These are phyloP conservation scores for Lagerstroemia speciosa DNA, from an alignment of 345 rosid species.

Conservation along the genomic window DNA sequence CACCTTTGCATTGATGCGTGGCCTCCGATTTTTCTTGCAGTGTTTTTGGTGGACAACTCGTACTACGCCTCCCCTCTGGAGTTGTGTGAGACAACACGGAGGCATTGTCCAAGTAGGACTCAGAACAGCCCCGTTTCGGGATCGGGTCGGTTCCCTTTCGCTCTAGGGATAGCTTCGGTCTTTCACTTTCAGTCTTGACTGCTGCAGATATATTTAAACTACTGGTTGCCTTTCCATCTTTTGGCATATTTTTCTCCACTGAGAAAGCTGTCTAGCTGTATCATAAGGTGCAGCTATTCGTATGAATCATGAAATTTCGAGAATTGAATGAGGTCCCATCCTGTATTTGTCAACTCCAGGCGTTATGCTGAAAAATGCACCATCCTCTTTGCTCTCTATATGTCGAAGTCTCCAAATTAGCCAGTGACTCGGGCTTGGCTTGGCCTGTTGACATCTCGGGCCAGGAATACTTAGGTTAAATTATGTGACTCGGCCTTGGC, in stretches of 20 bases:
- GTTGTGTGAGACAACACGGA: slow-evolving; percentile 35
- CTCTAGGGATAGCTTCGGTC: not conserved
- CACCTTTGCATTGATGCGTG: not conserved
- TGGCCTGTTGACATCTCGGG: too few relatives aligned
- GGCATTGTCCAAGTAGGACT: not conserved
- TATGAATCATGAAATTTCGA: not conserved
- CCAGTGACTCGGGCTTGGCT: too few relatives aligned
- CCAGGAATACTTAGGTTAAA: too few relatives aligned
- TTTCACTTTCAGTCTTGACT: not conserved
- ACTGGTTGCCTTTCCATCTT: not conserved
- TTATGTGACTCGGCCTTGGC: too few relatives aligned
- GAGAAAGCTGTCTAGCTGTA: too few relatives aligned
- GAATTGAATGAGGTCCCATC: not conserved
- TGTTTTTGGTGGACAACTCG: slow-evolving; percentile 77
- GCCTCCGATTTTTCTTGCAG: slow-evolving; percentile 26
- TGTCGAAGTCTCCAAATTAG: too few relatives aligned
- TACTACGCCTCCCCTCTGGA: slow-evolving; percentile 85
- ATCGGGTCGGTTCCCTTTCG: not conserved
- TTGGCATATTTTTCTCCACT: not conserved
- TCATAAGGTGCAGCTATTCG: not conserved
- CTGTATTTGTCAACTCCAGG: too few relatives aligned
- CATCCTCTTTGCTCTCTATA: too few relatives aligned
- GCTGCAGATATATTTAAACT: not conserved
- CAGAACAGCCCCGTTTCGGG: not conserved
- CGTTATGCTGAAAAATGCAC: too few relatives aligned